Evolutionary conservation across 1,284 basidiomycete species (phyloP).

Genomic region (Papiliotrema fonsecae): DNA sequence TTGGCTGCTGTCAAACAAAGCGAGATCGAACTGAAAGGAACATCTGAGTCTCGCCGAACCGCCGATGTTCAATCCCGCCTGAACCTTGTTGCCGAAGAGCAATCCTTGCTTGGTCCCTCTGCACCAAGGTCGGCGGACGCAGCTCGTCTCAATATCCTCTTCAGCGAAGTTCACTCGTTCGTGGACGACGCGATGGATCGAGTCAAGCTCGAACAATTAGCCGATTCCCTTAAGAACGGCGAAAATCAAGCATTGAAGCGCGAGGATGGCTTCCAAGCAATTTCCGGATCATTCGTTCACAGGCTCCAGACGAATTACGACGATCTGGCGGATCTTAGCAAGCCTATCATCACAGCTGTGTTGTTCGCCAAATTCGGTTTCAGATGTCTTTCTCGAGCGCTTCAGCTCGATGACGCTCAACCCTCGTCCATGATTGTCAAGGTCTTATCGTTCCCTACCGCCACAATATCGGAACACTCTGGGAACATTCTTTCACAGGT

Average conservation of each 20-base stretch:
- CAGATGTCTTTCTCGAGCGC: constrained; percentile 50
- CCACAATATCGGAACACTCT: too few relatives aligned
- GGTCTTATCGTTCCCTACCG: constrained; percentile 18
- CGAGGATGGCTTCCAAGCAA: constrained; percentile 48
- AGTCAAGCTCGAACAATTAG: constrained; percentile 33
- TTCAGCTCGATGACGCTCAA: constrained; percentile 10
- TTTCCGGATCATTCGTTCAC: constrained; percentile 49
- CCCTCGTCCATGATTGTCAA: constrained; percentile 10
- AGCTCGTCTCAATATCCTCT: constrained; percentile 65
- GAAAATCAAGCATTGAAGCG: constrained; percentile 30
- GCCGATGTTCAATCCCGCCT: constrained; percentile 44
- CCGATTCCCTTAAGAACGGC: constrained; percentile 19
- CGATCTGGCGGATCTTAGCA: constrained; percentile 62
- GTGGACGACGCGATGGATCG: constrained; percentile 39
- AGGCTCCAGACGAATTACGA: constrained; percentile 49
- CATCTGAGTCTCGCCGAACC: constrained; percentile 55
- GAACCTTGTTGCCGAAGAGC: constrained; percentile 20
- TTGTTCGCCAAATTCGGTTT: constrained; percentile 71
- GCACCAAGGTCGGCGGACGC: constrained; percentile 52
- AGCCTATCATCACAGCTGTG: constrained; percentile 61
- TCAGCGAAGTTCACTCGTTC: constrained; percentile 75
- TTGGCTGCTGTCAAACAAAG: constrained; percentile 57
- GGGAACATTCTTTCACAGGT: constrained; percentile 5
- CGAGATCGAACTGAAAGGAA: constrained; percentile 62
- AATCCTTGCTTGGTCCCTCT: constrained; percentile 32